Base-by-base conservation (phyloP, 2,329 filamentous ascomycete genomes). In the Hymenotorrendiella dingleyae region DNA sequence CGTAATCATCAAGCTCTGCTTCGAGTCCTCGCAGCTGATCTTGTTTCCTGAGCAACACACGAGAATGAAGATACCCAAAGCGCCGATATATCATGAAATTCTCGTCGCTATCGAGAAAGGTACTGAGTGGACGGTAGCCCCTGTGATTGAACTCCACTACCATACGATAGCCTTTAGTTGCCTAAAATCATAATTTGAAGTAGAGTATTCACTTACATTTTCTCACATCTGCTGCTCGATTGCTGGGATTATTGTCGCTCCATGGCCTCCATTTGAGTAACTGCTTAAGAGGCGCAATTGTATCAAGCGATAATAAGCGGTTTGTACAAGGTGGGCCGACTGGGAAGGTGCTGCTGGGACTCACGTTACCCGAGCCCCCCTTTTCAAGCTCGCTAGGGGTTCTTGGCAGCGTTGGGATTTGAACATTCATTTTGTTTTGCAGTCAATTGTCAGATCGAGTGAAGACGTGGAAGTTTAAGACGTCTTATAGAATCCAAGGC, bases 81-180 rank as follows among this genome's bases (percentile, higher is more conserved):
- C 65, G 54, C 4, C 67, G 58, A 45, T 65, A 70, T 2, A 69
- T 42, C 52, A 63, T 63, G 42, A 68, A 69, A 20, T 60, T 57
- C 6, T 67, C 62, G 43, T 67, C 62, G 44, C 65, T 68, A 42
- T 67, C 62, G 0, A 65, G 53, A 41, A 69, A 67, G 1, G 60
- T 53, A 4, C 64, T 62, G 0, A 69, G 43, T n/a, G 52, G 57
- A 1, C 65, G 64, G 42, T 67, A 68, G 0, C 67, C 65, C 8
- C 37, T 24, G 1, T 58, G 50, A n/a, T 43, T 40, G n/a, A 44
- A 28, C 12, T 46, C 40, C 8, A 50, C 47, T 52, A 36, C 4
- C 14, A n/a, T n/a, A n/a, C n/a, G n/a, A n/a, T n/a, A 35, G n/a
- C 11, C 12, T 20, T 26, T 11, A 19, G 14, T n/a, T 20, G 8